Base-by-base conservation (phyloP, 768 basidiomycete genomes). In the Lentinus brumalis region DNA sequence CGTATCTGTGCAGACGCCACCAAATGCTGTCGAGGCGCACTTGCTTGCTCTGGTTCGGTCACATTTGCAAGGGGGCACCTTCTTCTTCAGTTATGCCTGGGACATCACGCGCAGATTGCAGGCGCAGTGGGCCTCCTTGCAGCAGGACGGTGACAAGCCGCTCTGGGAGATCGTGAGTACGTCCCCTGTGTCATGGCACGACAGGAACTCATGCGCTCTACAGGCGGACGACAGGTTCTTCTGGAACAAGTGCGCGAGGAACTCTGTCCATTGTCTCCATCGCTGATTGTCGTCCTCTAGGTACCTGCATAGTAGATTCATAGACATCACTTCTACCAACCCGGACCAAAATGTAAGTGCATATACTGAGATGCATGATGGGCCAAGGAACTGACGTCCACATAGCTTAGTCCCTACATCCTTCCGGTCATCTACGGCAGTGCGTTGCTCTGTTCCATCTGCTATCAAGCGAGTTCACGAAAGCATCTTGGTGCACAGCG, bases 171-270 rank as follows among this genome's bases (percentile, higher is more conserved):
- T 84, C 74, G 94, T 92, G 70, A 57, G 85, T 80, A 15, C 14
- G 29, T 32, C n/a, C 38, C 10, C 3, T 6, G 32, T 53, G 32
- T 55, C 12, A n/a, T 21, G 1, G n/a, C 5, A 41, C 35, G 21
- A 26, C 41, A 46, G n/a, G 21, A 60, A 50, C 40, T 49, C 30
- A 57, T 21, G 29, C 55, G 56, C 69, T 51, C 50, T 61, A 15
- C 67, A 96, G 89, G 89, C 88, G 41, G 97, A 99, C 65, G 94
- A 97, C 70, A 83, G 96, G 63, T 99, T 99, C 77, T 98, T 98
- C 76, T 99, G 96, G 96, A 99, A 99, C 75, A 91, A 86, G 85
- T 91, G 59, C 50, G 75, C 71, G 12, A 5, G 16, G 53, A 29
- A 26, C n/a, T 15, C 4, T 21, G 63, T 51, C 29, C 5, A 35